Evolutionary conservation across 768 basidiomycete species (phyloP).

Genomic region (Rhizopogon vulgaris): DNA sequence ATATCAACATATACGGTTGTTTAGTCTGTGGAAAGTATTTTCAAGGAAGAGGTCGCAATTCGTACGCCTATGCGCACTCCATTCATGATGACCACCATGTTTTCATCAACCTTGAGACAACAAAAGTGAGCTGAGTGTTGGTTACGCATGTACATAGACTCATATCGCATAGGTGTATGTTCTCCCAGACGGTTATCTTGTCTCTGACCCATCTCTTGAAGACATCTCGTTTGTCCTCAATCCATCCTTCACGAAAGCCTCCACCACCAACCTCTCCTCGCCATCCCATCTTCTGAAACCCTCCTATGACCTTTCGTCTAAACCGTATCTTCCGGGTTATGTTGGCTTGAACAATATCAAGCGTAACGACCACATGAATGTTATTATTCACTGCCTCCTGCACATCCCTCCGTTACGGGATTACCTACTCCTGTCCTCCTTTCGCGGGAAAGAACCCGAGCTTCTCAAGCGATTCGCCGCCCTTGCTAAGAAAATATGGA

Average conservation of each 20-base stretch:
- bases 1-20: constrained; percentile 97
- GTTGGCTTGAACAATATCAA: constrained; percentile 98
- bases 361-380: constrained; percentile 95
- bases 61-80: constrained; percentile 94
- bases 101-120: constrained; percentile 91
- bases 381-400: constrained; percentile 88
- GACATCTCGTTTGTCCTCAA: constrained; percentile 90
- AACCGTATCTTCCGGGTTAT: constrained; percentile 86
- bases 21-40: constrained; percentile 98
- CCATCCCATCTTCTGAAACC: constrained; percentile 58
- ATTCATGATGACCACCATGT: constrained; percentile 99
- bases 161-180: constrained; percentile 72
- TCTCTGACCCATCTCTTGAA: constrained; percentile 93
- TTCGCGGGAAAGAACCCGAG: constrained; percentile 74
- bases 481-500: constrained; percentile 93
- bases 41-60: constrained; percentile 89
- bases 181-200: constrained; percentile 93
- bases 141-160: background rate
- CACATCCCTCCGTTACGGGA: constrained; percentile 89
- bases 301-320: constrained; percentile 79
- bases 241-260: constrained; percentile 71
- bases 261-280: constrained; percentile 51
- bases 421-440: constrained; percentile 73
- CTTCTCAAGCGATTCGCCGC: constrained; percentile 82
- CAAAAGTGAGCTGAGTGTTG: constrained; percentile 53